Base-by-base conservation (phyloP, 306 rosid genomes). In the Prinsepia uniflora region DNA sequence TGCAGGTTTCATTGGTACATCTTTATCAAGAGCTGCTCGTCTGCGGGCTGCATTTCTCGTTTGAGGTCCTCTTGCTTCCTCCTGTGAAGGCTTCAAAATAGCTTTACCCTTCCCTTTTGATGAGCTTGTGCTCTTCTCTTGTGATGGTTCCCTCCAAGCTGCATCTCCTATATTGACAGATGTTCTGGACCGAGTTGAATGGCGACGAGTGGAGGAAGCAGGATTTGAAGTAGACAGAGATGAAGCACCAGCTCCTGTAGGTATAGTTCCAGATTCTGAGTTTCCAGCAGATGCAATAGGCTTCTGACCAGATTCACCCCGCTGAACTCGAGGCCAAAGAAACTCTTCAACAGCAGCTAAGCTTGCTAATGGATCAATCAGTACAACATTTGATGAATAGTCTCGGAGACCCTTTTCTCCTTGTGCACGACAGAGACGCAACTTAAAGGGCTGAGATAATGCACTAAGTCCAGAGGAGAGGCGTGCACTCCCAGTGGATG, bases 101-200 rank as follows among this genome's bases (percentile, higher is more conserved):
- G 99, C 99, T 85, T 95, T 95, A 20, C 99, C 97, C 82, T 95
- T 95, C 24, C 92, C 96, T 83, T 95, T 95, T 53, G 97, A 89
- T 57, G 95, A 89, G 78, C 89, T 89, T 10, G 79, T 70, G 81
- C 84, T 84, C 81, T 91, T 91, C 73, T 94, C 99, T 76, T 84
- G 90, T 69, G 87, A 62, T 46, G 75, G 61, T 61, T 94, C 96
- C 81, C 83, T 91, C 78, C 74, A 80, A 17, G 87, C 74, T 0
- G 83, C 74, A 52, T 91, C 97, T 46, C 90, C 96, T 63, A 91
- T 87, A 84, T 84, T 87, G 66, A 90, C 90, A 50, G 96, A 85
- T 71, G 97, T 73, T 77, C 99, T 87, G 14, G 96, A 81, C 76
- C 99, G 88, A 48, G 96, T 91, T 56, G 96, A 86, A 76, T 81